phyloP scores from a whole-genome alignment of 306 rosid species.

The Quercus variabilis region DNA sequence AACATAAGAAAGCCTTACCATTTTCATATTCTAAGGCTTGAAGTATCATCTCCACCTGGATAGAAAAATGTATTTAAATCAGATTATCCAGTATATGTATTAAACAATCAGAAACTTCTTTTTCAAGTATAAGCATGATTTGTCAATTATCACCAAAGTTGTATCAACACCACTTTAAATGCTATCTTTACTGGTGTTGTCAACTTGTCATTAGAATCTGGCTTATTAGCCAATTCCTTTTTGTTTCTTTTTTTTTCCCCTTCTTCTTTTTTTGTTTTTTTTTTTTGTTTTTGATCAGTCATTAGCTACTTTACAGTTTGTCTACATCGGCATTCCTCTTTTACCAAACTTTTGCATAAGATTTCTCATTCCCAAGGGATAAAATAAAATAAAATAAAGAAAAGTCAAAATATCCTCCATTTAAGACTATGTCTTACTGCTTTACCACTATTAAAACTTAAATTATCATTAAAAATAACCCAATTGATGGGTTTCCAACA shows the following conservation, averaged over 20 bases:
- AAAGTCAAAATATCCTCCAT: background rate
- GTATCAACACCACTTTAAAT: slow-evolving; percentile 4
- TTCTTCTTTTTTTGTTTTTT: too few relatives aligned
- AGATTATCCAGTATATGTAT: slow-evolving; percentile 4
- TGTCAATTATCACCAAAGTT: slow-evolving; percentile 3
- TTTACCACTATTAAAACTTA: background rate
- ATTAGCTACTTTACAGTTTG: background rate
- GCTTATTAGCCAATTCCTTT: background rate
- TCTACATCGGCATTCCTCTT: background rate
- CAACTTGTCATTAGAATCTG: background rate
- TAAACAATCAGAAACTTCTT: background rate
- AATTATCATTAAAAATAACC: background rate
- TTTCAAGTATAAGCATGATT: background rate
- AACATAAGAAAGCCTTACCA: slow-evolving; percentile 41
- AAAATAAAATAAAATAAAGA: background rate
- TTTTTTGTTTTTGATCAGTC: background rate
- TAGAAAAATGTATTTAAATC: slow-evolving; percentile 15
- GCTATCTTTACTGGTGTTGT: background rate
- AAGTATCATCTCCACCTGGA: slow-evolving; percentile 89
- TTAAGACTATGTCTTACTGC: background rate
- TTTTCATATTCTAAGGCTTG: slow-evolving; percentile 86
- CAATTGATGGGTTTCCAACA: background rate
- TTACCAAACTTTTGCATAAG: background rate
- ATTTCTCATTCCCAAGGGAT: background rate
- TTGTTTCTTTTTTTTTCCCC: background rate